phyloP scores from a whole-genome alignment of 2,329 filamentous ascomycete species.

The Colletotrichum sp. region DNA sequence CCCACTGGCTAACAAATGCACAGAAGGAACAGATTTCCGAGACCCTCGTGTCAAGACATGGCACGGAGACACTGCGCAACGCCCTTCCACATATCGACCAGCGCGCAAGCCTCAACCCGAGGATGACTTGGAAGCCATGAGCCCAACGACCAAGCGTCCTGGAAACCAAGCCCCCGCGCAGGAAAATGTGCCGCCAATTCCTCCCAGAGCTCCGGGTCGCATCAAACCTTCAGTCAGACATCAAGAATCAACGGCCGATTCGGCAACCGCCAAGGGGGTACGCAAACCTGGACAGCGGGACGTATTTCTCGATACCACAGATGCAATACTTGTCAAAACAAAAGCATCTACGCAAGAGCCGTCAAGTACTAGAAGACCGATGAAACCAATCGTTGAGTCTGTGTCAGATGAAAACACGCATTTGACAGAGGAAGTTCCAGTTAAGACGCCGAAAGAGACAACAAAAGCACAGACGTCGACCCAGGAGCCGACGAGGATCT shows the following conservation, averaged over 20 bases:
- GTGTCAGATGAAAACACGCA: background rate
- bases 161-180: background rate
- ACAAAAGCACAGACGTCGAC: background rate
- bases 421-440: background rate
- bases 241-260: background rate
- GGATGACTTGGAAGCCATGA: background rate
- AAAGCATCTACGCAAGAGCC: background rate
- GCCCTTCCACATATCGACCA: slow-evolving; percentile 2
- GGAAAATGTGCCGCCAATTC: background rate
- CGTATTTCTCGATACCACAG: background rate
- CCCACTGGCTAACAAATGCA: background rate
- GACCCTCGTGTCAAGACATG: slow-evolving; percentile 7
- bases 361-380: background rate
- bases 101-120: background rate
- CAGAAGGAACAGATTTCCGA: background rate
- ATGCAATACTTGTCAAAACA: background rate
- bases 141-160: background rate
- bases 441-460: background rate
- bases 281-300: background rate
- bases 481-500: background rate
- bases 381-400: background rate
- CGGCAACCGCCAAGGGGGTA: background rate
- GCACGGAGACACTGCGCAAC: slow-evolving; percentile 12
- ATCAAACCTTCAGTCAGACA: background rate
- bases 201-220: slow-evolving; percentile 1